A percentile compares a stretch with the other conserved stretches of the same genome.
Evolutionary conservation across 192 early-diverging fungal genomes (phyloP).

Genomic region (Coemansia asiatica): DNA sequence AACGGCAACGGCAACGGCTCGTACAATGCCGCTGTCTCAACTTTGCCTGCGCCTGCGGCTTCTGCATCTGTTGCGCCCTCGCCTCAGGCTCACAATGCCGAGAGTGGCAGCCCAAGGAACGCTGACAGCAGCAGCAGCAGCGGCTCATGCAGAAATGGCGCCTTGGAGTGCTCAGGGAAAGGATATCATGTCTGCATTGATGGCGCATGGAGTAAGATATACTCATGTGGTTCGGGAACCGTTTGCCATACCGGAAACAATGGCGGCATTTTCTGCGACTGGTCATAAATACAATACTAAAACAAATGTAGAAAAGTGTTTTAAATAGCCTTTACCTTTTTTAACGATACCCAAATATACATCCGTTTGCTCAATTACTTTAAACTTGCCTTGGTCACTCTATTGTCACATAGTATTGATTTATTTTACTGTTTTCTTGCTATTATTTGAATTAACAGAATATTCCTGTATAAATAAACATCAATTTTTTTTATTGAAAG

Average conservation of each 20-base stretch:
- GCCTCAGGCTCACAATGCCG: slow-evolving; percentile 5
- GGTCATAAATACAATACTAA: not conserved
- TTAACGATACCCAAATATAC: too few relatives aligned
- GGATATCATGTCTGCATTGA: slow-evolving; percentile 10
- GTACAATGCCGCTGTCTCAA: slow-evolving; percentile 11
- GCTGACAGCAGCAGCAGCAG: slow-evolving; percentile 2
- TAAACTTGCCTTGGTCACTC: too few relatives aligned
- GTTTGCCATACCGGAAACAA: slow-evolving; percentile 8
- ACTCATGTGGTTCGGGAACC: slow-evolving; percentile 14
- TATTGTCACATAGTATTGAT: too few relatives aligned
- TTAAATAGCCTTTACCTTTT: too few relatives aligned
- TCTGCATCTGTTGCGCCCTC: not conserved
- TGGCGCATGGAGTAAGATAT: slow-evolving; percentile 17
- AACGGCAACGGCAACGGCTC: slow-evolving; percentile 3
- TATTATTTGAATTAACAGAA: too few relatives aligned
- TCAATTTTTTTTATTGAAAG: too few relatives aligned
- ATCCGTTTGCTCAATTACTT: too few relatives aligned
- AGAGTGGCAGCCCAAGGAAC: not conserved
- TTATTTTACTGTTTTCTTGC: too few relatives aligned
- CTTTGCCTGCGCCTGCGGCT: not conserved
- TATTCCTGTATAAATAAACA: too few relatives aligned
- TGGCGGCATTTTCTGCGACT: slow-evolving; percentile 17
- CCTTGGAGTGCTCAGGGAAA: slow-evolving; percentile 14
- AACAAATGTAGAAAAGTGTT: too few relatives aligned
- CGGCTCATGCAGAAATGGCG: slow-evolving; percentile 14